Percentiles rank a stretch among this genome's conserved stretches.
phyloP scores from a whole-genome alignment of 495 filamentous ascomycete species.

The Penicillium herquei region DNA sequence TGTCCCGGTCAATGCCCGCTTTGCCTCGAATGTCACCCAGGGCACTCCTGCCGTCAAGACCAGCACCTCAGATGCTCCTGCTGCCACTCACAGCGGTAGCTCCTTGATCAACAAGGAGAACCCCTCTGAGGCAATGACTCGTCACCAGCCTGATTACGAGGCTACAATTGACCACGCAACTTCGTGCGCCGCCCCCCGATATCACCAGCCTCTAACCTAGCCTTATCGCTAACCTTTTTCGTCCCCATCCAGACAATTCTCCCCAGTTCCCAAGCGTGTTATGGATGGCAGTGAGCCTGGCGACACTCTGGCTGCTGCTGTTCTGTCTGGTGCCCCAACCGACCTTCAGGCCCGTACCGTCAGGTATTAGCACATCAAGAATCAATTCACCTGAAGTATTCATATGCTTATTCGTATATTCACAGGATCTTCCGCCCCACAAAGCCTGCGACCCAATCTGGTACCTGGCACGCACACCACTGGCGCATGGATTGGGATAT shows the following conservation, averaged over 20 bases:
- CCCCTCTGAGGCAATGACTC: constrained; percentile 48
- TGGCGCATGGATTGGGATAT: constrained; percentile 99
- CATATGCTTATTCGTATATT: constrained; percentile 21
- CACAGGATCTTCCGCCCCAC: constrained; percentile 81
- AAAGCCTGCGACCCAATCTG: constrained; percentile 93
- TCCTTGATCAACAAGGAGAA: constrained; percentile 54
- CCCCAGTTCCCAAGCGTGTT: constrained; percentile 80
- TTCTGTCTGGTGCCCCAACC: constrained; percentile 87
- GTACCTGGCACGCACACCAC: constrained; percentile 72
- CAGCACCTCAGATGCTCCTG: constrained; percentile 42
- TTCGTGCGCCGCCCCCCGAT: constrained; percentile 57
- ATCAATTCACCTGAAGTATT: neutral
- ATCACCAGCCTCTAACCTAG: constrained; percentile 3
- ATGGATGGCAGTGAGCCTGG: constrained; percentile 89
- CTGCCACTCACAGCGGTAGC: constrained; percentile 34
- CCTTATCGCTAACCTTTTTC: constrained; percentile 22
- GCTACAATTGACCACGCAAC: constrained; percentile 75
- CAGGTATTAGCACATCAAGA: constrained; percentile 56
- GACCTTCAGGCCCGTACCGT: constrained; percentile 92
- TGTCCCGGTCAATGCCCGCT: constrained; percentile 37
- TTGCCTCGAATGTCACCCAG: constrained; percentile 28
- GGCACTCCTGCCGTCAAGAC: constrained; percentile 35
- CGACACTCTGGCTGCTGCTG: constrained; percentile 70
- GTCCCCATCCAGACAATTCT: constrained; percentile 63
- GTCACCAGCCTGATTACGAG: constrained; percentile 76